Base-by-base conservation (phyloP, 129 eudicot genomes). In the Arctium lappa region DNA sequence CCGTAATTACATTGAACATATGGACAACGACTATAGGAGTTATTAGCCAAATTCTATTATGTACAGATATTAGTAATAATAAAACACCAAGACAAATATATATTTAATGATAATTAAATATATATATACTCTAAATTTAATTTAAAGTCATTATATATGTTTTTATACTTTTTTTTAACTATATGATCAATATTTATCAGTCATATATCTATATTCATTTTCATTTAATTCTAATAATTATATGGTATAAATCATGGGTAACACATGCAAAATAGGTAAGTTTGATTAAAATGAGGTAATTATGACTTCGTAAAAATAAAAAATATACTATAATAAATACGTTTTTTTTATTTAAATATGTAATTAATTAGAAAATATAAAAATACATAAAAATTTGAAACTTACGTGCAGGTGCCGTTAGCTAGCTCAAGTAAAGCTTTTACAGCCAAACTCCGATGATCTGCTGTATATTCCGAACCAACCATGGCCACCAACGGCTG, bases 401-500 rank as follows among this genome's bases (percentile, higher is more conserved):
- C 99, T 89, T 92, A 96, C 99, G 98, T 93, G 91, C 84, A 90
- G 77, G 89, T 86, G 71, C 94, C 98, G 69, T 88, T 86, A 79
- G 97, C 90, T 40, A 96, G 94, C 71, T 89, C 89, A 82, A 86
- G 72, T 60, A 96, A 85, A 6, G 95, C 92, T 77, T 89, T 87
- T 63, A 96, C 89, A 27, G 98, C 99, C 87, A 86, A 60, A 37
- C 88, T 89, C 85, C 83, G 89, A 56, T 91, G 87, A 12, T 79
- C 69, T 63, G 60, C 82, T 37, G 68, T 81, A 18, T 84, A 73
- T 73, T 86, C 93, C 50, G 91, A 90, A 1, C 89, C 97, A 74
- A 89, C 86, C 99, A 96, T 96, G 32, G 81, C 90, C 79, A 96
- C 98, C 84, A 96, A 78, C 32, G 99, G 97, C 80, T 89, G 95